These are phyloP conservation scores for Penicillium sp. DNA, from an alignment of 2,329 filamentous ascomycete genomes.

Conservation along the genomic window DNA sequence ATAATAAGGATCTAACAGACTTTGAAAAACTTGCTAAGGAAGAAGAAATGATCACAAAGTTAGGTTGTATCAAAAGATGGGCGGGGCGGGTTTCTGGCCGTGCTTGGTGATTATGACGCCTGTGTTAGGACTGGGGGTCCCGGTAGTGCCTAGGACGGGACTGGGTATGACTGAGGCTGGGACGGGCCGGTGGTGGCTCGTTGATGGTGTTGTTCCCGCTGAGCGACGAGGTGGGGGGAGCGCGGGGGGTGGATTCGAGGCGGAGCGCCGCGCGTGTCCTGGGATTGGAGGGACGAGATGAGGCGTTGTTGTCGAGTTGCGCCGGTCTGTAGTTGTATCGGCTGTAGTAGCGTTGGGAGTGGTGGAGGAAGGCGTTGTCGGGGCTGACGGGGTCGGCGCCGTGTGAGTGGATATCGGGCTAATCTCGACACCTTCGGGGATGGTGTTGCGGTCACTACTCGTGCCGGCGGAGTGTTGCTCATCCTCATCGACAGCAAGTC, in stretches of 20 bases:
- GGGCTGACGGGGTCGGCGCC: constrained; percentile 8
- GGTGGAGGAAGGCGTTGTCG: constrained; percentile 1
- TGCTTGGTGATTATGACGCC: constrained; percentile 14
- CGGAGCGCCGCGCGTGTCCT: constrained; percentile 30
- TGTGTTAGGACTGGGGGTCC: neutral
- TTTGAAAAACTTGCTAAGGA: too few relatives aligned
- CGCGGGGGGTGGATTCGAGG: constrained; percentile 42
- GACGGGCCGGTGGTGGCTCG: constrained; percentile 29
- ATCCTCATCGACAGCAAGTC: constrained; percentile 35
- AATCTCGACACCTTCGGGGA: constrained; percentile 27
- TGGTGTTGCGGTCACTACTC: constrained; percentile 29
- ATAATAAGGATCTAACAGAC: too few relatives aligned
- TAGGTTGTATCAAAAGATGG: too few relatives aligned
- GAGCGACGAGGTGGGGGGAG: constrained; percentile 45
- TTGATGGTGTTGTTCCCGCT: constrained; percentile 27
- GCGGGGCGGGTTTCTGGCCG: constrained; percentile 41
- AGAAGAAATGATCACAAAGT: too few relatives aligned
- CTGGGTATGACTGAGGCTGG: constrained; percentile 6
- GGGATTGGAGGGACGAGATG: constrained; percentile 27
- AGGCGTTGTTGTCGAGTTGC: constrained; percentile 27
- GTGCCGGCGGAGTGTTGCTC: constrained; percentile 22
- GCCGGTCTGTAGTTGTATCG: constrained; percentile 12
- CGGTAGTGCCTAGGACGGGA: constrained; percentile 5
- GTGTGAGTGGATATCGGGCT: constrained; percentile 14
- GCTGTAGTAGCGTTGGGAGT: neutral